Evolutionary conservation across 352 stramenopile species (phyloP).

Genomic region (Phytophthora pini): DNA sequence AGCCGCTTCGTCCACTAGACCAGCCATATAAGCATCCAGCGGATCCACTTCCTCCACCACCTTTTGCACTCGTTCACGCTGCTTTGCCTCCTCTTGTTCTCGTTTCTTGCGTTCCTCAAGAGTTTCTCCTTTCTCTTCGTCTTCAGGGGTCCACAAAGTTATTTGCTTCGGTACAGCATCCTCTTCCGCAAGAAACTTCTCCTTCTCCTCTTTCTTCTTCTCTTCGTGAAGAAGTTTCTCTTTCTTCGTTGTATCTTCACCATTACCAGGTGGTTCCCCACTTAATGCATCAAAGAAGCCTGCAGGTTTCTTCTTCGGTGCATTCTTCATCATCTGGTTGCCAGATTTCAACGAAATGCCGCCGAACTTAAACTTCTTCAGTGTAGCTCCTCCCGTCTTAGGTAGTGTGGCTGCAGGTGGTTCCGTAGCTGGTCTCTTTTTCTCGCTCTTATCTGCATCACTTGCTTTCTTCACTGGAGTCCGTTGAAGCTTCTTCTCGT

Average conservation of each 20-base stretch:
- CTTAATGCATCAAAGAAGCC: conserved; percentile 32
- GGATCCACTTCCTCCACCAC: conserved; percentile 85
- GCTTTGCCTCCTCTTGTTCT: conserved; percentile 48
- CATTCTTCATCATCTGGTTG: conserved; percentile 27
- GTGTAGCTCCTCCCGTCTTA: conserved; percentile 11
- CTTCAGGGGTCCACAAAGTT: conserved; percentile 64
- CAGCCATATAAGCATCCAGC: conserved; percentile 89
- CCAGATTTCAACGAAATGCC: conserved; percentile 69
- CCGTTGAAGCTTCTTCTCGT: conserved; percentile 2
- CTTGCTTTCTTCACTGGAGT: conserved; percentile 2
- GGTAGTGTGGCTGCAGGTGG: conserved; percentile 20
- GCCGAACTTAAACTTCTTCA: conserved; percentile 75
- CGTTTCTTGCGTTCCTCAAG: conserved; percentile 57
- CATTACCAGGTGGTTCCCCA: conserved; percentile 17
- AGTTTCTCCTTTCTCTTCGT: conserved; percentile 71
- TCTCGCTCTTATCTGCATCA: conserved; percentile 6
- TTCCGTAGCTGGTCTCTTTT: conserved; percentile 9
- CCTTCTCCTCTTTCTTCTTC: conserved; percentile 62
- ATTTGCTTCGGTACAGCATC: conserved; percentile 74
- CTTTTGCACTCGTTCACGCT: conserved; percentile 70
- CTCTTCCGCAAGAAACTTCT: conserved; percentile 74
- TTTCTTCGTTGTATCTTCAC: conserved; percentile 40
- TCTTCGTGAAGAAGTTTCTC: conserved; percentile 30
- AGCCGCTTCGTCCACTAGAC: conserved; percentile 76
- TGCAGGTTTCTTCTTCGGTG: conserved; percentile 24